Evolutionary conservation across 2,329 filamentous ascomycete species (phyloP), one percentile per base, ranked within the genome.

Genomic region (Penicillium sp.): DNA sequence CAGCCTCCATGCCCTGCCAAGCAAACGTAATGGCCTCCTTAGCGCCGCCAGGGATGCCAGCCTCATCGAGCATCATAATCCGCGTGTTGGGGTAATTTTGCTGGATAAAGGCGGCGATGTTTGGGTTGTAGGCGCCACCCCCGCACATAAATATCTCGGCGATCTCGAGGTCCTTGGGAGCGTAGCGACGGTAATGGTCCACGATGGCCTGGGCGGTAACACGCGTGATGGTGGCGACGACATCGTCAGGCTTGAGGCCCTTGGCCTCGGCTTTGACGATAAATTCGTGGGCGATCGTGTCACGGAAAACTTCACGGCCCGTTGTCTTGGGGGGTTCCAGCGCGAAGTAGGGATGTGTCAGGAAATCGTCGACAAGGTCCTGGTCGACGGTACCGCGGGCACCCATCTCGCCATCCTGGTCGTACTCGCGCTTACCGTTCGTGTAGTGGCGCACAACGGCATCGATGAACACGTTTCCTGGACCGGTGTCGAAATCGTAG

Each of bases 111-210:
- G 77, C 67, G 3, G 76, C 76, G 62, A 86, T 86, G 61, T 85
- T 86, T 1, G 81, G 80, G 64, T 86, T 86, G 59, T 79, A 77
- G 0, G 83, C 83, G 19, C 83, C 83, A 6, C 82, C 82, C 12
- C 84, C 84, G 67, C 83, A 86, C 79, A 87, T 82, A 74, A 83
- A 86, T 38, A 87, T 77, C 71, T 87, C 83, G 5, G 75, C 78
- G 53, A 85, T 76, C 49, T 77, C 71, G 23, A 78, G 68, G 62
- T 74, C 74, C 31, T 71, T 71, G 6, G 81, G 78, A 47, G 79
- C 78, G 58, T 83, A 84, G 33, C 62, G 64, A n/a, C 52, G 62
- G 35, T 66, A 66, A 39, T 66, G 64, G 27, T 66, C 64, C 36
- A 86, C 79, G 33, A 86, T 85, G 21, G 83, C 80, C 66, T 86